Base-by-base conservation (phyloP, 257 asterid species). In the Fraxinus quadrangulata region DNA sequence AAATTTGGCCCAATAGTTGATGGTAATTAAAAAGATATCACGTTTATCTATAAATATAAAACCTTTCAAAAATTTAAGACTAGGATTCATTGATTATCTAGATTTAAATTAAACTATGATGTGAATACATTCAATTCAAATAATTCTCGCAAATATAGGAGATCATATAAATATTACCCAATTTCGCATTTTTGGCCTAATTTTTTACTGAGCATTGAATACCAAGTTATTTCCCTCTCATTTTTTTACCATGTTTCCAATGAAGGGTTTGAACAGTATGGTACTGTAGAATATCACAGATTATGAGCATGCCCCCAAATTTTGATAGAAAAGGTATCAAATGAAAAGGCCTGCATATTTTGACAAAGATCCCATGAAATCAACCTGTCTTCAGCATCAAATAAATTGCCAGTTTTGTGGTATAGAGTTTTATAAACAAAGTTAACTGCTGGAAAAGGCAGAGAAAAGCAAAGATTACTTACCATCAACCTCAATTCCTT, bases 401-500 rank as follows among this genome's bases (percentile, higher is more conserved):
- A 49, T 49, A 49, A 13, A 49, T 49, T 49, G 5, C 23, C 61
- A 45, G 33, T 23, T 63, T 45, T 77, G 70, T 54, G 75, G 31
- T 21, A 78, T 6, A 75, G 24, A 69, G 79, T 40, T 63, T 74
- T 26, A 37, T 69, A 11, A 70, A 66, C 47, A 75, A 67, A 24
- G 51, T 34, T 21, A 23, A 65, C 80, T 31, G 49, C 26, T 1
- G 9, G 26, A 73, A 23, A 45, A 56, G 30, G 67, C 49, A 75
- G 67, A 56, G 37, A 67, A 31, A 75, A 28, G 9, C 17, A 75
- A 66, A 75, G 63, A 81, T 72, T 77, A 80, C 84, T 80, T 84
- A 90, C 98, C 98, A 86, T 94, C 98, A 89, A 94, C 96, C 87
- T 92, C 96, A 65, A 94, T 92, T 76, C 98, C 98, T 85, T 89